phyloP scores from a whole-genome alignment of 257 asterid genomes.

The Scutellaria barbata region DNA sequence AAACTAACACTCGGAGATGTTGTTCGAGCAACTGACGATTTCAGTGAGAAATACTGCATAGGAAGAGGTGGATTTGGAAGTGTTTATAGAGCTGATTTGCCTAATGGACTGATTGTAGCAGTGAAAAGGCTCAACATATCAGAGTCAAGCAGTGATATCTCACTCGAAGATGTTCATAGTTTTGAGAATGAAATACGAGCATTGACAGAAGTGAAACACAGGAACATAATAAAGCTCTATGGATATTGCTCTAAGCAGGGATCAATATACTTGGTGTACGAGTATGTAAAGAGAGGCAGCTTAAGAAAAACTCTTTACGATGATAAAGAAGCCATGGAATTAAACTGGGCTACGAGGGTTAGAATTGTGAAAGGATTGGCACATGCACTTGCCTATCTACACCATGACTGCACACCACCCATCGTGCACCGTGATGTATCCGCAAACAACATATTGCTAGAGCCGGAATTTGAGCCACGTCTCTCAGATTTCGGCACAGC shows the following conservation, averaged over 20 bases:
- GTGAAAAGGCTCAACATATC: slow-evolving; percentile 72
- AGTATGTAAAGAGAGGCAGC: slow-evolving; percentile 83
- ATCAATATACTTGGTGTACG: slow-evolving; percentile 82
- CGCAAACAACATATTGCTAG: slow-evolving; percentile 71
- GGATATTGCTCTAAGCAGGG: slow-evolving; percentile 77
- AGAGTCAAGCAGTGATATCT: slow-evolving; percentile 59
- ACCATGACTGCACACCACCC: slow-evolving; percentile 83
- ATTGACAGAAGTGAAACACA: slow-evolving; percentile 84
- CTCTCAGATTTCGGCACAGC: slow-evolving; percentile 95
- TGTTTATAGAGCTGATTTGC: slow-evolving; percentile 70
- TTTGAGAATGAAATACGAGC: slow-evolving; percentile 82
- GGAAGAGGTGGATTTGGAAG: slow-evolving; percentile 93
- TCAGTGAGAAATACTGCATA: slow-evolving; percentile 63
- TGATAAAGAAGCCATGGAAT: slow-evolving; percentile 51
- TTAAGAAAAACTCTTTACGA: slow-evolving; percentile 54
- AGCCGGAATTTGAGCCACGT: slow-evolving; percentile 71
- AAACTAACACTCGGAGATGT: slow-evolving; percentile 74
- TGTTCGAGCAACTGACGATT: slow-evolving; percentile 71
- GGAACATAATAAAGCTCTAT: slow-evolving; percentile 82
- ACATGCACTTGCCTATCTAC: slow-evolving; percentile 97
- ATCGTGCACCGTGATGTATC: slow-evolving; percentile 90
- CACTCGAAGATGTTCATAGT: slow-evolving; percentile 46
- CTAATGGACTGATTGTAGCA: slow-evolving; percentile 67
- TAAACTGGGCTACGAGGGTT: slow-evolving; percentile 70
- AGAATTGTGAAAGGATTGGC: slow-evolving; percentile 79